These are phyloP conservation scores for Austroboletus olivaceoglutinosus DNA, from an alignment of 1,284 basidiomycete species.

Conservation along the genomic window DNA sequence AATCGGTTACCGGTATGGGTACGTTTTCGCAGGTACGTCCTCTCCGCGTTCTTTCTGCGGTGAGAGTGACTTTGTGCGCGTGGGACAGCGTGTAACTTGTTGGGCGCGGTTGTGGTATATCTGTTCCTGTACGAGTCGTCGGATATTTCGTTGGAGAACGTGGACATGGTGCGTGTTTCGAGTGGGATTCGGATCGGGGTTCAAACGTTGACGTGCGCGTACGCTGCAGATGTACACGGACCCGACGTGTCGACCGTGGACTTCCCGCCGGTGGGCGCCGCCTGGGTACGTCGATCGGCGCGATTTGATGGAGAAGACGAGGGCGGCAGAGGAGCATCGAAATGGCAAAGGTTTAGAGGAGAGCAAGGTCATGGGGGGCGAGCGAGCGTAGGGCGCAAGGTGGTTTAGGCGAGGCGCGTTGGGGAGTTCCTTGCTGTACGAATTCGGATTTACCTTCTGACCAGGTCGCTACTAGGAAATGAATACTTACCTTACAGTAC, in stretches of 20 bases:
- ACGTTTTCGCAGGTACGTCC: conserved; percentile 60
- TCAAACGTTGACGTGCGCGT: background rate
- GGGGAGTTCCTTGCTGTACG: too few species aligned
- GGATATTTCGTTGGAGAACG: conserved; percentile 66
- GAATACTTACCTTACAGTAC: too few species aligned
- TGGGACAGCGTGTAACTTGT: conserved; percentile 52
- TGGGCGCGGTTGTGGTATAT: conserved; percentile 64
- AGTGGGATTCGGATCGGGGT: background rate
- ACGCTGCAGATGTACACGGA: conserved; percentile 67
- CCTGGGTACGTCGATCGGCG: conserved; percentile 44
- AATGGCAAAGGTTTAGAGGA: background rate
- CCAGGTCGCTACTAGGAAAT: too few species aligned
- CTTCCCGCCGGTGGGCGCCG: conserved; percentile 55
- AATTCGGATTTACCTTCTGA: too few species aligned
- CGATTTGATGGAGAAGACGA: conserved; percentile 41
- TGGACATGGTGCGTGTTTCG: conserved; percentile 49
- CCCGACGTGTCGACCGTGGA: conserved; percentile 66
- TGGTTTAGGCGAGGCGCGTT: too few species aligned
- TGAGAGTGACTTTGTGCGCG: too few species aligned
- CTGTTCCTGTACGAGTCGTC: conserved; percentile 79
- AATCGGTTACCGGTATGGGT: conserved; percentile 69
- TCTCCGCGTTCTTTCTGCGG: background rate
- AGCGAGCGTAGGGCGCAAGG: too few species aligned
- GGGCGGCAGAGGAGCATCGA: conserved; percentile 34
- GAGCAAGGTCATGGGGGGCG: too few species aligned